A percentile compares a stretch with the other conserved stretches of the same genome.
Evolutionary conservation across 331 rosid species (phyloP).

Genomic region (Pyracantha coccinea): DNA sequence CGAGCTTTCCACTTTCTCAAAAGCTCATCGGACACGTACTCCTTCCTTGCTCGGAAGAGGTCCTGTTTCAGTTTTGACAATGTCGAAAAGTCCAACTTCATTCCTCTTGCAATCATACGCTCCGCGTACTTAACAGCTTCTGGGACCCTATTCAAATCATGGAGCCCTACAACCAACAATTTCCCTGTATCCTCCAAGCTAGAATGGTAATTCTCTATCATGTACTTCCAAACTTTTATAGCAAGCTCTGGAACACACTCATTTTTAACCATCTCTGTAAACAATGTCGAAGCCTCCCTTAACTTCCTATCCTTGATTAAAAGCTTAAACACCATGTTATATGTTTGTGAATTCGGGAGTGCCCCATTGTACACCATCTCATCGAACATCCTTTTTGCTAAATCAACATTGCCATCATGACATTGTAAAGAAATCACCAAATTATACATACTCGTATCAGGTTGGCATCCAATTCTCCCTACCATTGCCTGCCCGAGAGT

Average conservation of each 20-base stretch:
- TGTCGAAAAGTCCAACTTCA: slow-evolving; percentile 40
- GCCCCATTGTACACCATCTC: slow-evolving; percentile 48
- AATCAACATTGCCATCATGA: slow-evolving; percentile 17
- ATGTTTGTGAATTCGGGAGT: slow-evolving; percentile 45
- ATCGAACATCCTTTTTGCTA: slow-evolving; percentile 35
- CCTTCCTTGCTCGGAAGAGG: slow-evolving; percentile 42
- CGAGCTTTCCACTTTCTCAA: slow-evolving; percentile 41
- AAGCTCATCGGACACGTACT: slow-evolving; percentile 38
- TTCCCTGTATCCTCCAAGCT: slow-evolving; percentile 46
- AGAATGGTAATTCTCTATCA: slow-evolving; percentile 34
- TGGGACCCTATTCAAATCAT: slow-evolving; percentile 34
- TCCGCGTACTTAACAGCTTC: slow-evolving; percentile 72
- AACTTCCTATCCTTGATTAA: slow-evolving; percentile 35
- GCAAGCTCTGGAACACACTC: slow-evolving; percentile 52
- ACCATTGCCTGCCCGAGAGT: slow-evolving; percentile 50
- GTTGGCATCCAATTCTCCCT: slow-evolving; percentile 15
- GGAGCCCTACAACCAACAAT: slow-evolving; percentile 37
- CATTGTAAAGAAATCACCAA: slow-evolving; percentile 46
- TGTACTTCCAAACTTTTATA: slow-evolving; percentile 47
- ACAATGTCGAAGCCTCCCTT: slow-evolving; percentile 33
- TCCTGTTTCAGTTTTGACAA: slow-evolving; percentile 48
- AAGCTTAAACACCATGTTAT: slow-evolving; percentile 44
- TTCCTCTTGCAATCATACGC: slow-evolving; percentile 48
- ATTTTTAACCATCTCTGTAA: slow-evolving; percentile 57
- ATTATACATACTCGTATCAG: slow-evolving; percentile 41